A percentile compares a stretch with the other conserved stretches of the same genome.
Evolutionary conservation across 2,329 filamentous ascomycete genomes (phyloP).

Genomic region (Penicillium expansum): DNA sequence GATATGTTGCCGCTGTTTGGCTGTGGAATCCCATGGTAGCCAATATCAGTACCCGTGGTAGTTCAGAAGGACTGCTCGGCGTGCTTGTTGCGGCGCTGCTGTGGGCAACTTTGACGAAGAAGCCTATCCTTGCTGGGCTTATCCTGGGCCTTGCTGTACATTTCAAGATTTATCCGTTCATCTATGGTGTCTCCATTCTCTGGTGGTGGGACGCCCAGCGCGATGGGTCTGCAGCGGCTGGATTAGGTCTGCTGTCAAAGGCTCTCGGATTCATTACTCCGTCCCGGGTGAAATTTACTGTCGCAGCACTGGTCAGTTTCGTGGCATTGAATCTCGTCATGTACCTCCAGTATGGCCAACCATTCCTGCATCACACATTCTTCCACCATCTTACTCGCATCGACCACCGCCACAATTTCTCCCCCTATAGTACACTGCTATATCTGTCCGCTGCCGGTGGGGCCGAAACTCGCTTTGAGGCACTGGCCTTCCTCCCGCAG

Average conservation of each 20-base stretch:
- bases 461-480: conserved; percentile 57
- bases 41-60: conserved; percentile 90
- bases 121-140: conserved; percentile 65
- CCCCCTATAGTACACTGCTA: conserved; percentile 86
- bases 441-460: conserved; percentile 74
- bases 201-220: conserved; percentile 41
- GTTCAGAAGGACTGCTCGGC: conserved; percentile 84
- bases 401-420: conserved; percentile 98
- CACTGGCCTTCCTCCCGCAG: conserved; percentile 85
- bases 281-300: conserved; percentile 37
- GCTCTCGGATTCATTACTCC: conserved; percentile 39
- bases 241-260: conserved; percentile 12
- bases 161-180: conserved; percentile 98
- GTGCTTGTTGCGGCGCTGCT: conserved; percentile 79
- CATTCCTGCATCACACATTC: conserved; percentile 87
- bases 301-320: conserved; percentile 71
- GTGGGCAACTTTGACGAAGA: conserved; percentile 70
- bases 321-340: conserved; percentile 70
- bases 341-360: conserved; percentile 72
- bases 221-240: conserved; percentile 11
- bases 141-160: conserved; percentile 83
- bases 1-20: conserved; percentile 78
- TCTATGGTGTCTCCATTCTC: conserved; percentile 68
- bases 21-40: conserved; percentile 97
- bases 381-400: conserved; percentile 89